Conservation (phyloP, 1,284 basidiomycete species). For the Microbotryomycetes sp. region DNA sequence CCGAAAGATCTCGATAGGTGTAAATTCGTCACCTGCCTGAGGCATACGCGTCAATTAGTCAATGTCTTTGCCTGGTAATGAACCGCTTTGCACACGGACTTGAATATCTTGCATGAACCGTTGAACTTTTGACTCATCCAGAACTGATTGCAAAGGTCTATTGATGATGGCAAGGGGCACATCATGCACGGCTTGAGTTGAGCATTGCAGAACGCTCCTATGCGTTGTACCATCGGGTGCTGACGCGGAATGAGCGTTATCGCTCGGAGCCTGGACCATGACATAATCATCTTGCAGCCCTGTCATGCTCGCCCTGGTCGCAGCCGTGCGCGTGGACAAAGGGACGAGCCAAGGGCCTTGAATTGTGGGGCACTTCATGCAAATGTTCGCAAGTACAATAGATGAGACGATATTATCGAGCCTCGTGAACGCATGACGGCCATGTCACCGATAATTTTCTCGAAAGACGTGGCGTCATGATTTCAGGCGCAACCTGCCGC, state of each 20-base stretch:
- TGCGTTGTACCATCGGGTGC: too few species aligned
- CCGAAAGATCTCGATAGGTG: conserved; percentile 44
- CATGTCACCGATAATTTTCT: too few species aligned
- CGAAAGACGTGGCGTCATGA: too few species aligned
- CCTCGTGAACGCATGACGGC: too few species aligned
- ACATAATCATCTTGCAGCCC: background rate
- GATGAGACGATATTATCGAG: too few species aligned
- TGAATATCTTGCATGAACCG: conserved; percentile 44
- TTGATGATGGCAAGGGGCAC: conserved; percentile 44
- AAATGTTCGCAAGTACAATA: too few species aligned
- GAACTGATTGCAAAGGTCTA: conserved; percentile 41
- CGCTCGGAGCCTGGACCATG: background rate
- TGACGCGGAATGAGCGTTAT: too few species aligned
- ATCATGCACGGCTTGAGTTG: background rate
- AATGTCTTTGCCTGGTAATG: background rate
- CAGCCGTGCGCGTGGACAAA: too few species aligned
- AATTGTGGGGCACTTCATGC: too few species aligned
- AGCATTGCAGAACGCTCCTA: background rate
- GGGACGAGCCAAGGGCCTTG: too few species aligned
- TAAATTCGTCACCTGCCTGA: conserved; percentile 43
- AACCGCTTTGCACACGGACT: conserved; percentile 35
- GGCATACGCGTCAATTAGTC: background rate
- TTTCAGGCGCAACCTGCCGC: too few species aligned
- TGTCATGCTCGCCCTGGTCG: too few species aligned
- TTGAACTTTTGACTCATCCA: conserved; percentile 42